Base-by-base conservation (phyloP, 2,329 filamentous ascomycete genomes). In the Sclerotinia nivalis region DNA sequence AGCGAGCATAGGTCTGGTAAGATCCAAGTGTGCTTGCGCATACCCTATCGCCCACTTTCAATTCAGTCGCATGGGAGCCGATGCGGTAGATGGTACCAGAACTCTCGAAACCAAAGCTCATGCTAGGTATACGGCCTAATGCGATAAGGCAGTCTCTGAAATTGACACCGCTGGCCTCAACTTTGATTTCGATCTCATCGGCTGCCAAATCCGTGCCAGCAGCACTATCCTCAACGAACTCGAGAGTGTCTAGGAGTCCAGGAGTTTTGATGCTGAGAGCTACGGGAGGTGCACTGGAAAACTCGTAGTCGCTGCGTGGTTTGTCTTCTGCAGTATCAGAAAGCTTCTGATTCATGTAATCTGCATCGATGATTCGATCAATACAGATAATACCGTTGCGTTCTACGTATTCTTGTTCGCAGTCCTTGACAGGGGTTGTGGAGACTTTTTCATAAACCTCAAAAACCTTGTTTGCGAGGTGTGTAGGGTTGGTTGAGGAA, bases 11-110 rank as follows among this genome's bases (percentile, higher is more conserved):
- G 52, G 52, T 54, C 28, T 54, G 25, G 25, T 56, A 60, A 56
- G 1, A 71, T 50, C 9, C 79, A 62, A 40, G 8, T 31, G 52
- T 31, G 52, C 52, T 54, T 31, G 52, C 52, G 13, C 52, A 43
- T 8, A 68, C 66, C 8, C 55, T 37, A 37, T 68, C 66, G 25
- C 68, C 68, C 31, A 49, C 3, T 20, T 28, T 22, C 5, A 56
- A 31, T 22, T 37, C 4, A 13, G 43, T n/a, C 25, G 40, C 34
- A 28, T 58, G 34, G 15, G 25, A 22, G 31, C 52, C 40, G 20
- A 20, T 22, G 6, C 52, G 52, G 2, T 15, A 20, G 40, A 68
- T 6, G 3, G 10, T 47, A 40, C 55, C 54, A 0, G 55, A 43
- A 25, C 66, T 49, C 58, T 68, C 55, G 18, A 60, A 31, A 1